These are phyloP conservation scores for Globisporangium spinosum DNA, from an alignment of 352 stramenopile species.

Conservation along the genomic window DNA sequence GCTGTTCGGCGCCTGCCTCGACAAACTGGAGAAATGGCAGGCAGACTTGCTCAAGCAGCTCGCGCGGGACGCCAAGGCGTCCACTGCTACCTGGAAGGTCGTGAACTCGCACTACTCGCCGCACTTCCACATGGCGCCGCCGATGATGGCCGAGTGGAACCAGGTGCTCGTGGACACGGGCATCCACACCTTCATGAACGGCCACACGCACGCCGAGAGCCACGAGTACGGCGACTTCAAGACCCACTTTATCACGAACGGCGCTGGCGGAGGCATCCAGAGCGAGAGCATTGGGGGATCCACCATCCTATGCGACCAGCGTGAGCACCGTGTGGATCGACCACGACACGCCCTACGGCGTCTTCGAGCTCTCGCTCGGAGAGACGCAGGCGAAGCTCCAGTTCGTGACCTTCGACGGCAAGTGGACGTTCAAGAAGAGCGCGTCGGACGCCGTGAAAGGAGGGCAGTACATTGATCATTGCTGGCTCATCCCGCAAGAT, in stretches of 20 bases:
- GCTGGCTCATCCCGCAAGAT: slow-evolving; percentile 67
- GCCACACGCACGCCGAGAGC: slow-evolving; percentile 71
- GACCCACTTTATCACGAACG: slow-evolving; percentile 75
- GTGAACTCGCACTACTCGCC: slow-evolving; percentile 78
- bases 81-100: slow-evolving; percentile 64
- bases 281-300: slow-evolving; percentile 63
- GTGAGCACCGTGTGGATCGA: slow-evolving; percentile 54
- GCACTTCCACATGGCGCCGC: slow-evolving; percentile 65
- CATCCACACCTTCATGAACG: slow-evolving; percentile 67
- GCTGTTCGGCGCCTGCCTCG: slow-evolving; percentile 61
- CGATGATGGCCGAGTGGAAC: slow-evolving; percentile 69
- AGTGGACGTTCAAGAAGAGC: slow-evolving; percentile 51
- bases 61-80: slow-evolving; percentile 40
- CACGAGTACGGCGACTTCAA: slow-evolving; percentile 67
- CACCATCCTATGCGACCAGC: slow-evolving; percentile 39
- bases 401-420: slow-evolving; percentile 65
- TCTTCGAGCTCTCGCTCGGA: slow-evolving; percentile 68
- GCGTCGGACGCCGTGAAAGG: slow-evolving; percentile 41
- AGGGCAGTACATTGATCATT: slow-evolving; percentile 46
- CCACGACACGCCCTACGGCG: slow-evolving; percentile 55
- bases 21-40: slow-evolving; percentile 54
- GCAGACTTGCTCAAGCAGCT: slow-evolving; percentile 58
- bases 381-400: slow-evolving; percentile 52
- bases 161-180: slow-evolving; percentile 37
- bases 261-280: slow-evolving; percentile 64